Evolutionary conservation across 192 early-diverging fungal genomes (phyloP), one percentile per base, ranked within the genome.

Genomic region (Cladochytrium replicatum): DNA sequence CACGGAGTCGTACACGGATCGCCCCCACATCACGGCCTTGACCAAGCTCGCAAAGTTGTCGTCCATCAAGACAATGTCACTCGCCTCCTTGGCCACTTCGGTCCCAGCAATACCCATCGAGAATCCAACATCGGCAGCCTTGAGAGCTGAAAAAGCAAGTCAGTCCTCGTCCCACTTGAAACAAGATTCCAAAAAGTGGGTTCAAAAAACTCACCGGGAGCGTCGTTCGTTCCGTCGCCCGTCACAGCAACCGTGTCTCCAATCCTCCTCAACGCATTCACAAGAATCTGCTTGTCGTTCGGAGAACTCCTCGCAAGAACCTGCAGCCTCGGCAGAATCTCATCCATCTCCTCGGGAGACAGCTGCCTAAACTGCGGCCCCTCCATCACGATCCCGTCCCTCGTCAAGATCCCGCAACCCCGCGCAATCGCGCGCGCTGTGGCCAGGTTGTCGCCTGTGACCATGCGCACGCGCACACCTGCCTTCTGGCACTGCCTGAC

Each of bases 81-180:
- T 88, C 1, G 93, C 93, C 67, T 96, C 91, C 60, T 98, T 98
- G 29, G 95, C 93, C 3, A 98, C 93, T 59, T 98, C 93, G n/a
- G 88, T 90, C 29, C 89, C 89, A 3, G 89, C 77, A 57, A 88
- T 84, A 8, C 50, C 50, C 50, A 52, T 52, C 11, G 40, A 17
- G 24, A 52, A 52, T 11, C 50, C 50, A 0, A 52, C 41, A 25
- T 52, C 50, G 11, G 50, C 50, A 22, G 29, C 11, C 22, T 50
- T 41, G 9, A 52, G 40, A 13, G 50, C 50, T 11, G n/a, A n/a
- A n/a, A n/a, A n/a, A n/a, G n/a, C n/a, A n/a, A n/a, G n/a, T n/a
- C n/a, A n/a, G n/a, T n/a, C n/a, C n/a, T n/a, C n/a, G n/a, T n/a
- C n/a, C n/a, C n/a, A n/a, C n/a, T n/a, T n/a, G n/a, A n/a, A n/a